Base-by-base conservation (phyloP, 495 filamentous ascomycete genomes). In the Hypomontagnella monticulosa region DNA sequence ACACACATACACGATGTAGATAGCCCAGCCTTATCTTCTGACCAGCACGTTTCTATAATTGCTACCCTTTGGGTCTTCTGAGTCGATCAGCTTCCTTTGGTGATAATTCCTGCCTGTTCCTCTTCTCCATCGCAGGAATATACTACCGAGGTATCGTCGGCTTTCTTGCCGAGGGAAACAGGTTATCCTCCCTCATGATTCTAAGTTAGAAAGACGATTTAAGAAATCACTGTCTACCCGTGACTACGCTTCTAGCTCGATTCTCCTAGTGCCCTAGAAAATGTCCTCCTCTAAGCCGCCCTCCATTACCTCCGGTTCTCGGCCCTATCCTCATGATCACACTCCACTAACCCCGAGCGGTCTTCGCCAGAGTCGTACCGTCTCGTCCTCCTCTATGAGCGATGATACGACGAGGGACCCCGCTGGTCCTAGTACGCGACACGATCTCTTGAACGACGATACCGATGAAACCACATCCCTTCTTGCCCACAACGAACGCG, bases 381-480 rank as follows among this genome's bases (percentile, higher is more conserved):
- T 74, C 20, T 76, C 78, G 12, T 75, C 76, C 1, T 69, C 72
- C 49, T 63, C 59, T 2, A 71, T 65, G 23, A 53, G 63, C 34
- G 71, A 71, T 37, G 61, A 68, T 14, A 60, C 49, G 55, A 34
- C 46, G 27, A 57, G 27, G 56, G 38, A 58, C 14, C 55, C 37
- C 66, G 69, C 40, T 44, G 70, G 61, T n/a, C 58, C 56, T 53
- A 73, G 61, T 52, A 57, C 43, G 16, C 42, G 18, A 41, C 27
- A 54, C 19, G 67, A 69, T 48, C 8, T 30, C 18, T 20, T 61
- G 37, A 20, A 56, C 14, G 71, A 78, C 30, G 75, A 75, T 5
- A 71, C 67, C 7, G 73, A 74, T 44, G 83, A 86, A 56, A 71
- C 69, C 0, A 83, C 83, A 0, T 67, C 78, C 11, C 73, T 86